These are phyloP conservation scores for Xanthoparmelia taractica DNA, from an alignment of 495 filamentous ascomycete genomes.

Conservation along the genomic window DNA sequence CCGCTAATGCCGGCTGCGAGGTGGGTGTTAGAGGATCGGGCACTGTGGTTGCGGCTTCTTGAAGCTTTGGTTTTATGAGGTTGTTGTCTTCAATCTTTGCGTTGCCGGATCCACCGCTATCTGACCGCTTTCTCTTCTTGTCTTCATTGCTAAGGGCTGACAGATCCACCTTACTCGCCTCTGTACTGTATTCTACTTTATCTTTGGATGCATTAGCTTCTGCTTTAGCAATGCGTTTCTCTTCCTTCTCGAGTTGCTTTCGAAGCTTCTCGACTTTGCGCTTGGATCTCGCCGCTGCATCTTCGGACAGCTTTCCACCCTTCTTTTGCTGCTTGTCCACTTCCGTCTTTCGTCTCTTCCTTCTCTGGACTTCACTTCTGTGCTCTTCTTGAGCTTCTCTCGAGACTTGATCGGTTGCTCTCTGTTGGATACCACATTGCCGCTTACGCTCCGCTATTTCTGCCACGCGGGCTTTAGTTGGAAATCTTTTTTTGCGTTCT, in stretches of 20 bases:
- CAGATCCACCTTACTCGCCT: neutral
- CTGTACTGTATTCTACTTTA: neutral
- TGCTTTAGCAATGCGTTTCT: constrained; percentile 42
- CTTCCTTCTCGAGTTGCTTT: constrained; percentile 40
- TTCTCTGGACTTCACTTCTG: constrained; percentile 23
- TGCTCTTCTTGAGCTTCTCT: constrained; percentile 18
- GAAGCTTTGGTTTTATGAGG: neutral
- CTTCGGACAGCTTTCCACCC: constrained; percentile 29
- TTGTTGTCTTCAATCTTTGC: neutral
- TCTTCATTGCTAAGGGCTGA: neutral
- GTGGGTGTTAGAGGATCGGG: constrained; percentile 22
- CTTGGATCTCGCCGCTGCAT: constrained; percentile 36
- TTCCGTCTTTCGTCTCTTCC: constrained; percentile 29
- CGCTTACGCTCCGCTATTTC: constrained; percentile 14
- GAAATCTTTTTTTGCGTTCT: constrained; percentile 69
- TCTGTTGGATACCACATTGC: constrained; percentile 13
- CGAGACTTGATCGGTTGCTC: constrained; percentile 6
- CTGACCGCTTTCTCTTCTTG: constrained; percentile 15
- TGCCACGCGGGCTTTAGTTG: constrained; percentile 46
- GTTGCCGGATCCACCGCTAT: neutral
- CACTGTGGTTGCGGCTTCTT: constrained; percentile 16
- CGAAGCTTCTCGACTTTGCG: constrained; percentile 45
- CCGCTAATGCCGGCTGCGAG: constrained; percentile 19
- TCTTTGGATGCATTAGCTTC: constrained; percentile 29
- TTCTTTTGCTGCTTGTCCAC: constrained; percentile 25